phyloP scores from a whole-genome alignment of 768 basidiomycete species.

The Psilocybe azurescens region DNA sequence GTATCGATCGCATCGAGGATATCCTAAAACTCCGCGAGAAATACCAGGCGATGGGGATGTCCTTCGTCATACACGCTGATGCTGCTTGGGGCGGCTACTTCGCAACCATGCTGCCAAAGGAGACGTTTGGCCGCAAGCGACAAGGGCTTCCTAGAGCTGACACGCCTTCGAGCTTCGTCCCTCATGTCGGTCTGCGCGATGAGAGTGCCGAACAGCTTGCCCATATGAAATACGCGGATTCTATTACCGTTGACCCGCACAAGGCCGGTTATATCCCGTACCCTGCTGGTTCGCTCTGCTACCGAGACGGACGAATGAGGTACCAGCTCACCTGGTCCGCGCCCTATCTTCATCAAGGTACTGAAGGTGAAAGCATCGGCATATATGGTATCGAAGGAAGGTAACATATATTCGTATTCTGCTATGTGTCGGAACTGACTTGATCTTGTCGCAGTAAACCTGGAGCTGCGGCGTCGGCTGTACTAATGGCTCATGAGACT shows the following conservation, averaged over 20 bases:
- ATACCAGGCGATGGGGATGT: constrained; percentile 15
- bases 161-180: constrained; percentile 7
- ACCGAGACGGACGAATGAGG: constrained; percentile 41
- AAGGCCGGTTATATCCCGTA: constrained; percentile 50
- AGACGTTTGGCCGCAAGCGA: not conserved
- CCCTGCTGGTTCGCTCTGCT: constrained; percentile 45
- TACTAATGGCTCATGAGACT: constrained; percentile 41
- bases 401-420: constrained; percentile 21
- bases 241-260: constrained; percentile 46
- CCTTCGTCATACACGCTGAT: constrained; percentile 27
- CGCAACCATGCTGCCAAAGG: constrained; percentile 13
- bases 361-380: constrained; percentile 40
- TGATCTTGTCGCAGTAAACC: constrained; percentile 41
- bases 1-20: constrained; percentile 43
- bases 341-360: constrained; percentile 16
- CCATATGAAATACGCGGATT: constrained; percentile 34
- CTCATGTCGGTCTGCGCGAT: constrained; percentile 6
- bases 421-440: not conserved
- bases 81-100: constrained; percentile 57
- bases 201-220: constrained; percentile 33
- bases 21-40: constrained; percentile 39
- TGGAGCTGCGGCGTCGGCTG: constrained; percentile 45
- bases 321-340: constrained; percentile 37
- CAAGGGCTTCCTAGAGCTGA: not conserved
- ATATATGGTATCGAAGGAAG: constrained; percentile 54